Evolutionary conservation across 495 filamentous ascomycete species (phyloP).

Genomic region (Lasiosphaeria miniovina): DNA sequence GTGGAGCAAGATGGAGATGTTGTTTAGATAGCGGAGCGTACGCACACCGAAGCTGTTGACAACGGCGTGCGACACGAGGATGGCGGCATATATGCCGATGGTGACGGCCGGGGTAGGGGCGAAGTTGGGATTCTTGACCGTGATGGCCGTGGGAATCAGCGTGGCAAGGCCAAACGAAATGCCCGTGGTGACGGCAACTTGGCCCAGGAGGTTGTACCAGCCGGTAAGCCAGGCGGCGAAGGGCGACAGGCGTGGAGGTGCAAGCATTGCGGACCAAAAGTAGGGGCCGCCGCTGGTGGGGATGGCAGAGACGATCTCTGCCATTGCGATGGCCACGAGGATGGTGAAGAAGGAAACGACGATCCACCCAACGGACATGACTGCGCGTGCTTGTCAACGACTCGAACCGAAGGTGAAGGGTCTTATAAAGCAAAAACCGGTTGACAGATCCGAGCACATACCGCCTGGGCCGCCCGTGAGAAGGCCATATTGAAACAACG

Average conservation of each 20-base stretch:
- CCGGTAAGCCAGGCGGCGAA: slow-evolving; percentile 65
- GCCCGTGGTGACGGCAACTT: slow-evolving; percentile 65
- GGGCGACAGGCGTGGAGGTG: slow-evolving; percentile 52
- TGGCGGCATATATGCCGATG: slow-evolving; percentile 60
- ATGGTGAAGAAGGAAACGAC: slow-evolving; percentile 34
- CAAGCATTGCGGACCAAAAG: slow-evolving; percentile 64
- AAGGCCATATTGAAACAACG: slow-evolving; percentile 55
- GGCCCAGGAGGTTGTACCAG: slow-evolving; percentile 60
- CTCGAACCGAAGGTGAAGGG: neutral
- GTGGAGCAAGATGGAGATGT: slow-evolving; percentile 59
- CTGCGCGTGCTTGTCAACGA: slow-evolving; percentile 13
- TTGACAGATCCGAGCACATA: slow-evolving; percentile 28
- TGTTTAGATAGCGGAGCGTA: slow-evolving; percentile 57
- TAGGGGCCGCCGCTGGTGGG: slow-evolving; percentile 64
- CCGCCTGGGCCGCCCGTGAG: slow-evolving; percentile 56
- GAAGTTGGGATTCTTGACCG: slow-evolving; percentile 51
- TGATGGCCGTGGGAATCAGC: slow-evolving; percentile 57
- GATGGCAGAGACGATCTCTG: slow-evolving; percentile 64
- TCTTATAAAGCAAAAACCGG: neutral
- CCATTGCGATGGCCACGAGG: slow-evolving; percentile 56
- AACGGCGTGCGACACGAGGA: slow-evolving; percentile 53
- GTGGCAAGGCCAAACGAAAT: slow-evolving; percentile 64
- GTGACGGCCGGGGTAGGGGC: slow-evolving; percentile 49
- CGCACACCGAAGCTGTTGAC: slow-evolving; percentile 62
- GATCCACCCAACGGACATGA: slow-evolving; percentile 43